Conservation (phyloP, 2,329 filamentous ascomycete genomes). For the Decorospora gaudefroyi region DNA sequence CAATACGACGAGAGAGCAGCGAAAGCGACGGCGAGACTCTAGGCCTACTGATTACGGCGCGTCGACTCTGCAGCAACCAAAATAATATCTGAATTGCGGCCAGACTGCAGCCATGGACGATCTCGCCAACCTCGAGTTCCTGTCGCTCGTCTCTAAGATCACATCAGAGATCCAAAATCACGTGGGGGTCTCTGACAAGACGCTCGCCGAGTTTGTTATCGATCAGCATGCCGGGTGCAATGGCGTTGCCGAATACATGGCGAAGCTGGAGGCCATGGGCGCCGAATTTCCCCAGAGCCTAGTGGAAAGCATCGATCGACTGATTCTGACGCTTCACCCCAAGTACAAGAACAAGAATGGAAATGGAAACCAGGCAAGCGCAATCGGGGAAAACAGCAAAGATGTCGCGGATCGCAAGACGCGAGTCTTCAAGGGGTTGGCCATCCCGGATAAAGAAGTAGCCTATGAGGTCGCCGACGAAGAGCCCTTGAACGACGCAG, state of each 20-base stretch:
- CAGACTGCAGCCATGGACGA: constrained; percentile 71
- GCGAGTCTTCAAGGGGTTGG: constrained; percentile 86
- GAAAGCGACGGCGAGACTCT: too few species aligned
- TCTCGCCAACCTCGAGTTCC: constrained; percentile 83
- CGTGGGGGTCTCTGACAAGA: constrained; percentile 88
- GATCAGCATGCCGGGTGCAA: constrained; percentile 79
- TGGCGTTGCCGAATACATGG: constrained; percentile 73
- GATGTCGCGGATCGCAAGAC: constrained; percentile 70
- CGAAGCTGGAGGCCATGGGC: constrained; percentile 73
- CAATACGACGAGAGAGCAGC: too few species aligned
- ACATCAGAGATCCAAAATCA: constrained; percentile 94
- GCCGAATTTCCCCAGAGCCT: constrained; percentile 84
- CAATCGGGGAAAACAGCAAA: constrained; percentile 56
- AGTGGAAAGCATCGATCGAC: constrained; percentile 86
- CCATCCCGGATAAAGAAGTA: constrained; percentile 77
- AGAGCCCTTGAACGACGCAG: constrained; percentile 43
- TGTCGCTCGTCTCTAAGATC: constrained; percentile 93
- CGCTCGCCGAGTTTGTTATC: constrained; percentile 94
- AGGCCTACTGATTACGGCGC: background rate
- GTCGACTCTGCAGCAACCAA: constrained; percentile 3
- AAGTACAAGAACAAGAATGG: constrained; percentile 68
- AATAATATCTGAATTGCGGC: constrained; percentile 6
- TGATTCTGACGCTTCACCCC: constrained; percentile 88
- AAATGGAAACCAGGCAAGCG: constrained; percentile 44
- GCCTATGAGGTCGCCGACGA: constrained; percentile 57